A percentile compares a stretch with the other conserved stretches of the same genome.
phyloP scores from a whole-genome alignment of 2,329 filamentous ascomycete genomes.

The Apiospora arundinis region DNA sequence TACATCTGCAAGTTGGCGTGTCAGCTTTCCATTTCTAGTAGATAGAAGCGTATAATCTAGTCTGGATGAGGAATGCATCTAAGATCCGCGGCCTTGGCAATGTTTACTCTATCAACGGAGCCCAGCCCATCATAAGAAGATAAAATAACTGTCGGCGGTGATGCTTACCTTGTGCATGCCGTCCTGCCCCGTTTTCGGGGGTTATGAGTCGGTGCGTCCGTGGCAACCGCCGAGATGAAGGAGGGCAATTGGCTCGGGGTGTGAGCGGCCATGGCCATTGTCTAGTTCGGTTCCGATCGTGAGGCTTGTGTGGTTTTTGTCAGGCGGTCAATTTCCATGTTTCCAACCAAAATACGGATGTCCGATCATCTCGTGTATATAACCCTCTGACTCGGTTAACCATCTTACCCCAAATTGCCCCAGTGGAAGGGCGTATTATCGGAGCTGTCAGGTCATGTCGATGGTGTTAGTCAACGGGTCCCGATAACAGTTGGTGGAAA shows the following conservation, averaged over 20 bases:
- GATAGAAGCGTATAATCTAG: constrained; percentile 5
- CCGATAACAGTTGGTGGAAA: constrained; percentile 10
- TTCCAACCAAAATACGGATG: background rate
- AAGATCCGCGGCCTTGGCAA: background rate
- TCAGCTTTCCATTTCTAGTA: background rate
- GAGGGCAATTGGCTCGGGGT: constrained; percentile 25
- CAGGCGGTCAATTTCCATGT: background rate
- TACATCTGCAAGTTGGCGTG: constrained; percentile 41
- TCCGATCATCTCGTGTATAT: constrained; percentile 11
- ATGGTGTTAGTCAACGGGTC: constrained; percentile 7
- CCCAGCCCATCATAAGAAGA: background rate
- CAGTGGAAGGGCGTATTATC: constrained; percentile 2
- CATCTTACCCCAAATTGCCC: background rate
- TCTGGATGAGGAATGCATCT: background rate
- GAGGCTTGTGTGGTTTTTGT: background rate
- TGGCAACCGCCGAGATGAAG: constrained; percentile 24
- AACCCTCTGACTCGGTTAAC: background rate
- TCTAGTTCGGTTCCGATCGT: background rate
- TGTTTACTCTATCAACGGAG: background rate
- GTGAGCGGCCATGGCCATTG: background rate
- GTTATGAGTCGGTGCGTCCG: constrained; percentile 35
- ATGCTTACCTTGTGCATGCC: constrained; percentile 44
- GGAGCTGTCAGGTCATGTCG: constrained; percentile 7
- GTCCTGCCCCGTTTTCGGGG: constrained; percentile 52
- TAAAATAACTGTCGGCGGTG: too few species aligned